Percentiles rank a stretch among this genome's conserved stretches.
Evolutionary conservation across 768 basidiomycete genomes (phyloP).

Genomic region (Rhizopogon roseolus): DNA sequence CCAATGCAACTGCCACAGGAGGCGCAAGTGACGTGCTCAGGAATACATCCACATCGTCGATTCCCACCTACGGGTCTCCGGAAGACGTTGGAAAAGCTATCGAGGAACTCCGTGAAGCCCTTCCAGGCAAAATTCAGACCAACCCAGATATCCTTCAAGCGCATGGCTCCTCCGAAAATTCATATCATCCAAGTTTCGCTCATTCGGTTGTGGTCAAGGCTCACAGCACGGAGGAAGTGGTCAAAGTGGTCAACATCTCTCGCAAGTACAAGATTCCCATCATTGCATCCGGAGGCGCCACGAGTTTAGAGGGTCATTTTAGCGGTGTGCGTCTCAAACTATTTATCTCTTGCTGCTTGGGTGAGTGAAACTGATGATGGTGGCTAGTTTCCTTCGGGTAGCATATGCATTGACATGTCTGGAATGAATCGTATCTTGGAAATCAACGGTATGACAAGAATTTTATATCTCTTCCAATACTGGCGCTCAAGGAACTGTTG

Average conservation of each 20-base stretch:
- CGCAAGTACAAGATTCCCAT: slow-evolving; percentile 71
- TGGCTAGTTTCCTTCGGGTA: slow-evolving; percentile 40
- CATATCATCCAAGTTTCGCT: slow-evolving; percentile 57
- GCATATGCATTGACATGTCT: slow-evolving; percentile 64
- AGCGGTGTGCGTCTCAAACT: slow-evolving; percentile 47
- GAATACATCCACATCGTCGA: slow-evolving; percentile 2
- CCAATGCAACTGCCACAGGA: not conserved
- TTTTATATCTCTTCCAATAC: slow-evolving; percentile 2
- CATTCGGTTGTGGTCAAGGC: slow-evolving; percentile 58
- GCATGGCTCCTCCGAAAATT: slow-evolving; percentile 66
- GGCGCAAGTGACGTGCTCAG: not conserved
- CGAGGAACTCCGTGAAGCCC: slow-evolving; percentile 39
- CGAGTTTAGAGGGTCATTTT: slow-evolving; percentile 85
- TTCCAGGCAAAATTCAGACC: slow-evolving; percentile 46
- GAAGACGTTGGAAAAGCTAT: slow-evolving; percentile 48
- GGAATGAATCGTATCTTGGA: slow-evolving; percentile 63
- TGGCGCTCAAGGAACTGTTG: not conserved
- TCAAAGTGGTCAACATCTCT: slow-evolving; percentile 73
- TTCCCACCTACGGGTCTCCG: slow-evolving; percentile 39
- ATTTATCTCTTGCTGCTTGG: not conserved
- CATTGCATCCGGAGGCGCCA: slow-evolving; percentile 80
- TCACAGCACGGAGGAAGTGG: slow-evolving; percentile 73
- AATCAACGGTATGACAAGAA: slow-evolving; percentile 39
- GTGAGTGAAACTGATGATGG: not conserved
- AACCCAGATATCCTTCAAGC: slow-evolving; percentile 44